Conservation (phyloP, 495 filamentous ascomycete genomes). For the Neurospora sp. region DNA sequence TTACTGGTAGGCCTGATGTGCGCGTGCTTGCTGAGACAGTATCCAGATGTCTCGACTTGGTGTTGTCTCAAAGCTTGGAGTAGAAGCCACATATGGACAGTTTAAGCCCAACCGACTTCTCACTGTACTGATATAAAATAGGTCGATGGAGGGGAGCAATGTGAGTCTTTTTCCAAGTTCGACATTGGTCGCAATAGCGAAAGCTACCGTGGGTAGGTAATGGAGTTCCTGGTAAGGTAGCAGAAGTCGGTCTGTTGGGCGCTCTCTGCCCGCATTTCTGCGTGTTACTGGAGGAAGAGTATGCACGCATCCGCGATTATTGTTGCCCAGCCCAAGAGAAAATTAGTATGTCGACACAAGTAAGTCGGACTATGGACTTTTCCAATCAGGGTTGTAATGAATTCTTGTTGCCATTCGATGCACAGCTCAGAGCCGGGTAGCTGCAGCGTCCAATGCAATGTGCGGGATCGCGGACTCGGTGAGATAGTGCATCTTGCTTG, state of each 20-base stretch:
- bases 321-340: slow-evolving; percentile 2
- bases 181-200: not conserved
- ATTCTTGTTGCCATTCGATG: not conserved
- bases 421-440: slow-evolving; percentile 6
- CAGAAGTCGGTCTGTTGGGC: not conserved
- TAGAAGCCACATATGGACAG: not conserved
- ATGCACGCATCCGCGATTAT: slow-evolving; percentile 6
- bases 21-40: slow-evolving; percentile 10
- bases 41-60: slow-evolving; percentile 2
- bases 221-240: not conserved
- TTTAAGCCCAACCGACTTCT: not conserved
- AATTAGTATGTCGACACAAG: slow-evolving; percentile 1
- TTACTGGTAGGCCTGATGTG: not conserved
- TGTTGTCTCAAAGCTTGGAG: slow-evolving; percentile 2
- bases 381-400: slow-evolving; percentile 5
- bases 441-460: slow-evolving; percentile 4
- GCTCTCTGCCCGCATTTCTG: not conserved
- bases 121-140: not conserved
- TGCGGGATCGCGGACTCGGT: slow-evolving; percentile 8
- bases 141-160: not conserved
- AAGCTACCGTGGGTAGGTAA: slow-evolving; percentile 2
- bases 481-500: slow-evolving; percentile 2
- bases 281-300: not conserved
- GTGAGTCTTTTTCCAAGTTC: not conserved
- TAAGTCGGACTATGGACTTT: slow-evolving; percentile 2